A percentile compares a stretch with the other conserved stretches of the same genome.
Evolutionary conservation across 2,329 filamentous ascomycete genomes (phyloP).

Genomic region (Clonostachys rhizophaga): DNA sequence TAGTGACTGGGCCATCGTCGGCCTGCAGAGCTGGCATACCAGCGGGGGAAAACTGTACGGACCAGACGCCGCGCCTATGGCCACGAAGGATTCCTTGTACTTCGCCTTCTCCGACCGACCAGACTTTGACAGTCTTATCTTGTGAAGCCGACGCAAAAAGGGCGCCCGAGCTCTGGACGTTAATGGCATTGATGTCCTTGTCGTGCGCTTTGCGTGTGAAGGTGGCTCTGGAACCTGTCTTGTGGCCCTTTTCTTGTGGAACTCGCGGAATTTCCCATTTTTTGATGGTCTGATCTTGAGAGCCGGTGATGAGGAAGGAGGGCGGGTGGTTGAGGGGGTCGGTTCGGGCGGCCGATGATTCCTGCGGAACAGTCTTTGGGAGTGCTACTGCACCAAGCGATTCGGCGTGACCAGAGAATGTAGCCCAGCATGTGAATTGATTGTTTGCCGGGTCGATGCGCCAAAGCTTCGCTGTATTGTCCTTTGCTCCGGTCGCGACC

Average conservation of each 20-base stretch:
- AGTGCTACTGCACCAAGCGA: constrained; percentile 87
- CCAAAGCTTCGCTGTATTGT: constrained; percentile 93
- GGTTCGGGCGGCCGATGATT: constrained; percentile 64
- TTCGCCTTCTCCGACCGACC: constrained; percentile 85
- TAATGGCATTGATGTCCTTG: constrained; percentile 96
- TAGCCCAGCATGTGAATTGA: constrained; percentile 74
- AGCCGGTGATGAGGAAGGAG: constrained; percentile 82
- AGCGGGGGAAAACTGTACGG: constrained; percentile 81
- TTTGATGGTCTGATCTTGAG: constrained; percentile 93
- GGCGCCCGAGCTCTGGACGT: constrained; percentile 68
- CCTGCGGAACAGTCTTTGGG: constrained; percentile 63
- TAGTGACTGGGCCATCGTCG: constrained; percentile 66
- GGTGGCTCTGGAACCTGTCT: constrained; percentile 58
- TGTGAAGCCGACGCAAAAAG: constrained; percentile 95
- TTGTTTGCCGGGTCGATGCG: constrained; percentile 70
- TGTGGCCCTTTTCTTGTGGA: constrained; percentile 33
- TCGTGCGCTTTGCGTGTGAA: constrained; percentile 96
- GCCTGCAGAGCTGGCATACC: constrained; percentile 70
- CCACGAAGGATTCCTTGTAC: constrained; percentile 87
- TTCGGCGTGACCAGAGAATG: constrained; percentile 89
- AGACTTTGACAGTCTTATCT: constrained; percentile 95
- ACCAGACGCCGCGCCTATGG: constrained; percentile 94
- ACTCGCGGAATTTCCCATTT: constrained; percentile 76
- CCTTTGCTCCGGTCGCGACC: constrained; percentile 94
- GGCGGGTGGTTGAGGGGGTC: constrained; percentile 79